Base-by-base conservation (phyloP, 495 filamentous ascomycete genomes). In the Aspergillus carlsbadensis region DNA sequence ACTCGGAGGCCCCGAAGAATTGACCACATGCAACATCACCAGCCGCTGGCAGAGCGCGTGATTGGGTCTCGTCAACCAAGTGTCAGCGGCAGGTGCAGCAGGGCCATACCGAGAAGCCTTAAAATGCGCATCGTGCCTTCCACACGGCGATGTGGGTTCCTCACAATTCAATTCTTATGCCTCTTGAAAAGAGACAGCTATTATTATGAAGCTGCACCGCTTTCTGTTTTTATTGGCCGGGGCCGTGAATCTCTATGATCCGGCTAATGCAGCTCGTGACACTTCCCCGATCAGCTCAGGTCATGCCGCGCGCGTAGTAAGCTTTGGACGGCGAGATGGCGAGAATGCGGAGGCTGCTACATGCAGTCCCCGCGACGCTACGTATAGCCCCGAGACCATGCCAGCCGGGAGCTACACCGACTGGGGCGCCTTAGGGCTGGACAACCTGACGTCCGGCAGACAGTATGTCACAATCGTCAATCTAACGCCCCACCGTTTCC, bases 401-500 rank as follows among this genome's bases (percentile, higher is more conserved):
- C 54, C 54, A 21, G 26, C 45, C 15, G 54, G 54, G 26, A 42
- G 13, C 36, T 57, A 57, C 26, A 57, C 46, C 6, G 43, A 56
- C 42, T 56, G 53, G 53, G 53, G 53, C 22, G 17, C 15, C 1
- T 26, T 57, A 13, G 45, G 46, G 0, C 45, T 57, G 5, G 45
- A 57, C 6, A 42, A 36, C 15, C 36, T 50, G 26, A 43, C 37
- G 1, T 42, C 45, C 2, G 54, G 54, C 7, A 49, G 43, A 22
- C 54, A 57, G 17, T 57, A 43, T n/a, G 21, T 57, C 17, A 57
- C 54, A 1, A 57, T 57, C 11, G 54, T 57, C 13, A 57, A 57
- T 24, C 17, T 57, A 24, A 57, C 54, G 2, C 54, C 54, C 0
- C 54, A 57, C 24, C 36, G 54, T 6, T 57, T 57, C 54, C 49